Percentiles rank a stretch among this genome's conserved stretches.
Conservation (phyloP, 495 filamentous ascomycete genomes). For the Neurospora sp. region DNA sequence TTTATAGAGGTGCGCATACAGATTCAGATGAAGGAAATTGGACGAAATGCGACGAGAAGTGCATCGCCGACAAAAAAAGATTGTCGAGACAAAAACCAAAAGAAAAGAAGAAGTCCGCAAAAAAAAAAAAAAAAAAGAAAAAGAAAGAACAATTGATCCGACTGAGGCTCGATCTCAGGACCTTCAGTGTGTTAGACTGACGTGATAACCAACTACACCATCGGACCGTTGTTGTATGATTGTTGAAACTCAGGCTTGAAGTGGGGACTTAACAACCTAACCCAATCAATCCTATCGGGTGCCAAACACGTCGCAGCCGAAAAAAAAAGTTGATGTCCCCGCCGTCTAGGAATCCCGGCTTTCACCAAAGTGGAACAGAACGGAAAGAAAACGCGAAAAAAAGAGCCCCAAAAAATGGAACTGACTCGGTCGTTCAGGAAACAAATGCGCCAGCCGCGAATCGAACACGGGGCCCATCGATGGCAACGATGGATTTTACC, state of each 20-base stretch:
- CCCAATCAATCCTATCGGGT: no score
- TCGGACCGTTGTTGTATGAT: neutral
- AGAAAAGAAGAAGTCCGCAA: neutral
- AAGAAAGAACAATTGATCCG: constrained; percentile 8
- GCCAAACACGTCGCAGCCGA: no score
- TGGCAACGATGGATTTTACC: constrained; percentile 46
- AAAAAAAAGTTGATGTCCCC: no score
- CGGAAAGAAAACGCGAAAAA: neutral
- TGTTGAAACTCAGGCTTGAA: neutral
- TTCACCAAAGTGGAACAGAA: neutral
- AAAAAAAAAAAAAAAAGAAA: neutral
- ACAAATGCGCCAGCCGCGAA: constrained; percentile 36
- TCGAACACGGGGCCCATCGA: constrained; percentile 44
- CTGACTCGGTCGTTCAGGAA: neutral
- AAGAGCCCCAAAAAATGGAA: neutral
- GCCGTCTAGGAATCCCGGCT: no score
- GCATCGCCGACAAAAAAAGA: neutral
- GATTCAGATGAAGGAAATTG: no score
- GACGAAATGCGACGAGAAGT: no score
- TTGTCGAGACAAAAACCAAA: neutral
- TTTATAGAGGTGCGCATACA: no score
- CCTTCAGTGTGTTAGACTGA: neutral
- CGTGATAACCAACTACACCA: neutral
- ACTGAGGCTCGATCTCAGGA: constrained; percentile 2
- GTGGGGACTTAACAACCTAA: neutral